phyloP scores from a whole-genome alignment of 495 filamentous ascomycete species.

The Ascodesmis nigricans region DNA sequence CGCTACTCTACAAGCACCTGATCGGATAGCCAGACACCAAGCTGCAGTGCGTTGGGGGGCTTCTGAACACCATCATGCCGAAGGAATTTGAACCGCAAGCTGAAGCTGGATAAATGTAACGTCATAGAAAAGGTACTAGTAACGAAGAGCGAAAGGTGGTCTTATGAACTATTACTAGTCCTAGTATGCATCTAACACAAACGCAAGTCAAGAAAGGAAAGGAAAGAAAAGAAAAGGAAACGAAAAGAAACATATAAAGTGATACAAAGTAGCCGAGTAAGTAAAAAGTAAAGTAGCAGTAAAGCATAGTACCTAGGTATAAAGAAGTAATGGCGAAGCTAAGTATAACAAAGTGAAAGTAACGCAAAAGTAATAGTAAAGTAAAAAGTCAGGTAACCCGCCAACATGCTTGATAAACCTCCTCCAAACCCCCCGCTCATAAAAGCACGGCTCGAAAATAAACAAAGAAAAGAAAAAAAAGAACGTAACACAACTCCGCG shows the following conservation, averaged over 20 bases:
- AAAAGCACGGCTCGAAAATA: background rate
- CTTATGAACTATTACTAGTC: too few species aligned
- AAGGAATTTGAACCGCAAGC: too few species aligned
- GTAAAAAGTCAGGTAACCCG: slow-evolving; percentile 18
- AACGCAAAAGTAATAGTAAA: slow-evolving; percentile 1
- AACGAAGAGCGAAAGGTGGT: too few species aligned
- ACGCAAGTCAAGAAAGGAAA: slow-evolving; percentile 13
- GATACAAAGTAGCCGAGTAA: slow-evolving; percentile 3
- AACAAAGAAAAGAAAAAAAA: slow-evolving; percentile 4
- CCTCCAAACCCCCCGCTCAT: slow-evolving; percentile 25
- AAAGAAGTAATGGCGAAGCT: slow-evolving; percentile 4
- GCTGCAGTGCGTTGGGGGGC: too few species aligned
- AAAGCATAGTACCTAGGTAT: background rate
- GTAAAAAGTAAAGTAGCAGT: slow-evolving; percentile 7
- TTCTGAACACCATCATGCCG: too few species aligned
- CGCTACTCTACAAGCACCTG: too few species aligned
- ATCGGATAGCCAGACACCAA: too few species aligned
- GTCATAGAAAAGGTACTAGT: too few species aligned
- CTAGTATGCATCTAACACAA: too few species aligned
- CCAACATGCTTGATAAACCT: slow-evolving; percentile 21
- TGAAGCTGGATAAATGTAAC: too few species aligned
- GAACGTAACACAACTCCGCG: slow-evolving; percentile 7
- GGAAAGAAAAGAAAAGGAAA: slow-evolving; percentile 14
- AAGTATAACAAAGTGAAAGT: slow-evolving; percentile 5
- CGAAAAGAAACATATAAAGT: slow-evolving; percentile 3